Evolutionary conservation across 2,329 filamentous ascomycete species (phyloP).

Genomic region (Fusarium torulosum): DNA sequence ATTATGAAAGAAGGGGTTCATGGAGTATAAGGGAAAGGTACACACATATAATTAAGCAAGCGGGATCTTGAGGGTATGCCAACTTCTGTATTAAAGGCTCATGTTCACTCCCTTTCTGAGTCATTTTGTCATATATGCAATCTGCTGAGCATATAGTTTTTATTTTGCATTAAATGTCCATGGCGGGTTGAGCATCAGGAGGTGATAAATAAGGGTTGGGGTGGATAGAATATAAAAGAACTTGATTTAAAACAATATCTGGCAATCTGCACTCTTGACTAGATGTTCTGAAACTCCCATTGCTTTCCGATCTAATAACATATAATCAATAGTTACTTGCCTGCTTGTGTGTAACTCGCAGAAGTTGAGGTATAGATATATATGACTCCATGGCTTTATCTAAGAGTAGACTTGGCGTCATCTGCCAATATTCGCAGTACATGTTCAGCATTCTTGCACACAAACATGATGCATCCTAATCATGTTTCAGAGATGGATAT

Average conservation of each 20-base stretch:
- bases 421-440: no score
- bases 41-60: slow-evolving; percentile 8
- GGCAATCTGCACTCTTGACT: neutral
- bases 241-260: neutral
- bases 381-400: no score
- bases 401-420: no score
- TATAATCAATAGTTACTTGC: no score
- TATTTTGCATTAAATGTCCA: neutral
- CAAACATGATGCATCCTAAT: neutral
- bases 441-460: no score
- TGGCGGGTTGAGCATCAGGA: neutral
- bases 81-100: slow-evolving; percentile 27
- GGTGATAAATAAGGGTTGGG: neutral
- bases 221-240: neutral
- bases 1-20: slow-evolving; percentile 21
- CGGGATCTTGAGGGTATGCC: slow-evolving; percentile 24
- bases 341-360: no score
- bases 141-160: neutral
- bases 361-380: no score
- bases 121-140: slow-evolving; percentile 21
- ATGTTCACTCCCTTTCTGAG: slow-evolving; percentile 30
- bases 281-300: neutral
- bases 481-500: neutral
- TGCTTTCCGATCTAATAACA: neutral
- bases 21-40: slow-evolving; percentile 30